phyloP scores from a whole-genome alignment of 331 rosid genomes.

The Quercus phellos region DNA sequence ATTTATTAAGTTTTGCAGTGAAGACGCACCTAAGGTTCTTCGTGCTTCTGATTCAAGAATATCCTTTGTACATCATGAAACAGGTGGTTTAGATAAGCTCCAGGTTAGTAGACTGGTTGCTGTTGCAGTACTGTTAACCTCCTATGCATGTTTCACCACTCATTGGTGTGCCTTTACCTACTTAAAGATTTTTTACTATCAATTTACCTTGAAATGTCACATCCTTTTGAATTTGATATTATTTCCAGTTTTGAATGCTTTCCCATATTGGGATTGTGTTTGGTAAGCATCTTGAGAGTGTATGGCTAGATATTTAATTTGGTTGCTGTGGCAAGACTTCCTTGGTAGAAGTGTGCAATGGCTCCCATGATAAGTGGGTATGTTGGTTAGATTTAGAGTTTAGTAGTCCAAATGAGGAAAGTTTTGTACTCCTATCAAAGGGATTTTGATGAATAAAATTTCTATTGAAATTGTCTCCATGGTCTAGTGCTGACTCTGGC shows the following conservation, averaged over 20 bases:
- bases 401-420: too few species aligned
- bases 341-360: background rate
- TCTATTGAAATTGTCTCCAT: too few species aligned
- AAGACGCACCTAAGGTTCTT: constrained; percentile 83
- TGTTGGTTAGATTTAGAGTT: background rate
- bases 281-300: background rate
- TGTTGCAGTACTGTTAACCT: constrained; percentile 5
- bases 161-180: background rate
- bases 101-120: constrained; percentile 52
- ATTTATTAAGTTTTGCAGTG: constrained; percentile 60
- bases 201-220: background rate
- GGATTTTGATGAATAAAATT: too few species aligned
- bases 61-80: constrained; percentile 53
- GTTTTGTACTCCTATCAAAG: too few species aligned
- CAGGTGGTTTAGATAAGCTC: constrained; percentile 62
- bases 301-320: background rate
- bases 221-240: background rate
- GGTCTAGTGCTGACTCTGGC: too few species aligned
- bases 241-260: background rate
- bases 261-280: background rate
- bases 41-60: constrained; percentile 71
- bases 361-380: background rate
- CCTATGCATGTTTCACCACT: background rate
- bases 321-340: background rate
- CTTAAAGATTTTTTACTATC: background rate